A percentile compares a stretch with the other conserved stretches of the same genome.
These are phyloP conservation scores for Carpinus fangiana DNA, from an alignment of 306 rosid genomes.

Conservation along the genomic window DNA sequence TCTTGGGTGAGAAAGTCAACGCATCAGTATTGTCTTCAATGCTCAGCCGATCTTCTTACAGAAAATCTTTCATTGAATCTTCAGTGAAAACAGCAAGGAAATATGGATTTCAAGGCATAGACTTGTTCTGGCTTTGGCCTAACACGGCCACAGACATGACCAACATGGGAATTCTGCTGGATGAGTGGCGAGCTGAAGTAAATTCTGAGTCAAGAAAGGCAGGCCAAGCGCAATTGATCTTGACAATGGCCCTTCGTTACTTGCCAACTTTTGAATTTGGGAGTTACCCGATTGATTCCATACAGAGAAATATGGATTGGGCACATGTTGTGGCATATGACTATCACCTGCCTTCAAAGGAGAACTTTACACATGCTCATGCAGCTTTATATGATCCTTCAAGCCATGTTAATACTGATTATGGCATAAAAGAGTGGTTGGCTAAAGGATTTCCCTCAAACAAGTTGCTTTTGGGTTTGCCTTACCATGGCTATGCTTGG, in stretches of 20 bases:
- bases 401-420: constrained; percentile 35
- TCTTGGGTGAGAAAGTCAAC: constrained; percentile 3
- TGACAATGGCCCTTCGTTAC: constrained; percentile 42
- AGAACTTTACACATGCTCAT: constrained; percentile 38
- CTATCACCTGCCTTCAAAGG: constrained; percentile 36
- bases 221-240: constrained; percentile 28
- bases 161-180: constrained; percentile 35
- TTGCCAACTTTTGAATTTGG: constrained; percentile 16
- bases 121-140: constrained; percentile 38
- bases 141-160: constrained; percentile 27
- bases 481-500: constrained; percentile 61
- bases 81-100: constrained; percentile 38
- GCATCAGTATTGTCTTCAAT: constrained; percentile 22
- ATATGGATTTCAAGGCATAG: constrained; percentile 52
- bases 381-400: constrained; percentile 50
- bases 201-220: constrained; percentile 41
- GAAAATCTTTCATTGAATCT: constrained; percentile 50
- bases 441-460: constrained; percentile 37
- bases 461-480: constrained; percentile 47
- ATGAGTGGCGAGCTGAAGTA: constrained; percentile 47
- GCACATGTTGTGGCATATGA: constrained; percentile 39
- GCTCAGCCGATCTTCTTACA: constrained; percentile 29
- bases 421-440: constrained; percentile 52
- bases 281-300: constrained; percentile 40
- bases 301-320: constrained; percentile 49